Evolutionary conservation across 257 asterid species (phyloP), one percentile per base, ranked within the genome.

Genomic region (Jacaranda copaia): DNA sequence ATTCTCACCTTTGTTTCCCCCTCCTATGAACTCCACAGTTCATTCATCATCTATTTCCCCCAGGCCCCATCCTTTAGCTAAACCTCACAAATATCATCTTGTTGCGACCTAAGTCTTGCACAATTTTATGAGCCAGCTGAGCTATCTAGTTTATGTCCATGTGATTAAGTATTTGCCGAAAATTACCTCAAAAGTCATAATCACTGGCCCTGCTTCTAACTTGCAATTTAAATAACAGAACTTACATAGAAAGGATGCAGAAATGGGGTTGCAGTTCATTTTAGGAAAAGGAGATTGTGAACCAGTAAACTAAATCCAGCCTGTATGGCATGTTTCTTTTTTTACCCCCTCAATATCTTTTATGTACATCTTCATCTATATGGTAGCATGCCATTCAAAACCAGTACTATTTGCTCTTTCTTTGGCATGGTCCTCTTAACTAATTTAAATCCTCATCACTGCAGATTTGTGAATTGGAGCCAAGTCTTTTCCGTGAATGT

Each of bases 381-480:
- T 45, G 38, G 5, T 20, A 36, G 56, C 7, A 35, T 46, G 35
- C 11, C 9, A 39, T 4, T 7, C 9, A 7, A 58, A 13, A 12
- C 15, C 16, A 68, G 57, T 16, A 20, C 36, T 8, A 39, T 48
- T n/a, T 71, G 39, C 39, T 39, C 46, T 14, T 38, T 49, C 49
- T 70, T 12, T 70, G 61, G 65, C 51, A 39, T 6, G 38, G 15
- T 45, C 36, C 43, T 53, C 64, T 15, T 20, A 67, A 25, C 69
- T 55, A 45, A 73, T 14, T 32, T n/a, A 11, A 16, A 45, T 38
- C 77, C 40, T 35, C 70, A 19, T 53, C 11, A 52, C 59, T 76
- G n/a, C 84, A 90, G 98, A 71, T 86, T 52, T 93, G 98, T 80
- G 96, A 91, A 83, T 72, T 90, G 84, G 97, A 93, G 57, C 96